phyloP scores from a whole-genome alignment of 768 basidiomycete species.

The Cyathus striatus region DNA sequence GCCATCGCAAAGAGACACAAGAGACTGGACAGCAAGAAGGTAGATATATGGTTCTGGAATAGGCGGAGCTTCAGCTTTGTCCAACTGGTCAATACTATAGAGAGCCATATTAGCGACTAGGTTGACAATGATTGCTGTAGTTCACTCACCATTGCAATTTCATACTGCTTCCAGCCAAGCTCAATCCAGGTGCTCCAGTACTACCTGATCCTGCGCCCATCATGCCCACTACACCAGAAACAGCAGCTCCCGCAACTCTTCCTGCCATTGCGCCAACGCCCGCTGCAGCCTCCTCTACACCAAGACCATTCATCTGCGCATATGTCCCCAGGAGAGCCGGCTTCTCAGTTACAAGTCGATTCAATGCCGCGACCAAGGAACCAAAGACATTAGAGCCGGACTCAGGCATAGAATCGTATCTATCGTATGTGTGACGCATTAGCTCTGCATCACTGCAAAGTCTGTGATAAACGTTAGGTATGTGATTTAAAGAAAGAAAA shows the following conservation, averaged over 20 bases:
- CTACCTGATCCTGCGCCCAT: constrained; percentile 41
- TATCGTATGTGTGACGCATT: constrained; percentile 73
- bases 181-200: constrained; percentile 52
- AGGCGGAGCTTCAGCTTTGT: constrained; percentile 91
- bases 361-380: constrained; percentile 76
- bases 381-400: constrained; percentile 68
- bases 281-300: constrained; percentile 37
- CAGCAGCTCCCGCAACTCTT: constrained; percentile 79
- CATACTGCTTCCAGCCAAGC: constrained; percentile 71
- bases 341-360: constrained; percentile 84
- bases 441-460: constrained; percentile 78
- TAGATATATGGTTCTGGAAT: constrained; percentile 95
- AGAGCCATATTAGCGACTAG: neutral
- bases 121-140: neutral
- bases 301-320: constrained; percentile 79
- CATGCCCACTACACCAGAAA: constrained; percentile 84
- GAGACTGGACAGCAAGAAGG: constrained; percentile 84
- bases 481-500: neutral
- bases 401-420: constrained; percentile 57
- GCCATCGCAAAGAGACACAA: constrained; percentile 83
- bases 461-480: constrained; percentile 23
- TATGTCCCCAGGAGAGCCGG: constrained; percentile 78
- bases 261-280: constrained; percentile 39
- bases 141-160: constrained; percentile 81
- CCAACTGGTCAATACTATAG: constrained; percentile 90